phyloP scores from a whole-genome alignment of 2,329 filamentous ascomycete genomes.

The Myotisia sp. region DNA sequence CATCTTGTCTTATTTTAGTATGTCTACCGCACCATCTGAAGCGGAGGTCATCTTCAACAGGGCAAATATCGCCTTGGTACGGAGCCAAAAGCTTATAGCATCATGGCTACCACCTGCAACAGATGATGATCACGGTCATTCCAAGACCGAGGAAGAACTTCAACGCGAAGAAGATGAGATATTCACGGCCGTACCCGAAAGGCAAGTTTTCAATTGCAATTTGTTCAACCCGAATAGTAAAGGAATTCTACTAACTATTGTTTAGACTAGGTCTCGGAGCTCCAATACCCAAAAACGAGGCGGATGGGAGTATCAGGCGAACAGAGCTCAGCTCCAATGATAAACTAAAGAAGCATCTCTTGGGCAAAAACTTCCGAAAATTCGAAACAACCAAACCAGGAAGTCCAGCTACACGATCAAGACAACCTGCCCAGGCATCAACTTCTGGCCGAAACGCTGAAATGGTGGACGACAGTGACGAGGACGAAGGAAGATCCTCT shows the following conservation, averaged over 20 bases:
- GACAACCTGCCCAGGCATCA: background rate
- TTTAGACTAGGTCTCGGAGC: constrained; percentile 36
- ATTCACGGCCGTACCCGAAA: constrained; percentile 40
- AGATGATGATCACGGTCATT: constrained; percentile 23
- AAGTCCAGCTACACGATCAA: background rate
- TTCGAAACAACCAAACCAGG: constrained; percentile 2
- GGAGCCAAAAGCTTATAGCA: constrained; percentile 39
- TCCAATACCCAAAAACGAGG: constrained; percentile 29
- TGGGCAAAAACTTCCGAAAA: constrained; percentile 30
- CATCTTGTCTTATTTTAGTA: too few relatives aligned
- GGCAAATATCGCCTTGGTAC: constrained; percentile 39
- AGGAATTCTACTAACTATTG: constrained; percentile 6
- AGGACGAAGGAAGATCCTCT: constrained; percentile 31
- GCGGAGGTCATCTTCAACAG: constrained; percentile 43
- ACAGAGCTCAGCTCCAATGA: constrained; percentile 31
- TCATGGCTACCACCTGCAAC: constrained; percentile 42
- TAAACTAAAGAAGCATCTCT: constrained; percentile 31
- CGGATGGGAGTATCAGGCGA: constrained; percentile 28
- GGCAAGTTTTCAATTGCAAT: constrained; percentile 25
- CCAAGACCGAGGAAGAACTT: constrained; percentile 32
- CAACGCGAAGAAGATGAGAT: constrained; percentile 41
- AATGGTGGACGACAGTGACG: constrained; percentile 31
- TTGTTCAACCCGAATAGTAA: background rate
- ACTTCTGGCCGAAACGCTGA: background rate
- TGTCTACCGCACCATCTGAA: constrained; percentile 25